A percentile compares a stretch with the other conserved stretches of the same genome.
These are phyloP conservation scores for Neltuma alba DNA, from an alignment of 306 rosid genomes.

Conservation along the genomic window DNA sequence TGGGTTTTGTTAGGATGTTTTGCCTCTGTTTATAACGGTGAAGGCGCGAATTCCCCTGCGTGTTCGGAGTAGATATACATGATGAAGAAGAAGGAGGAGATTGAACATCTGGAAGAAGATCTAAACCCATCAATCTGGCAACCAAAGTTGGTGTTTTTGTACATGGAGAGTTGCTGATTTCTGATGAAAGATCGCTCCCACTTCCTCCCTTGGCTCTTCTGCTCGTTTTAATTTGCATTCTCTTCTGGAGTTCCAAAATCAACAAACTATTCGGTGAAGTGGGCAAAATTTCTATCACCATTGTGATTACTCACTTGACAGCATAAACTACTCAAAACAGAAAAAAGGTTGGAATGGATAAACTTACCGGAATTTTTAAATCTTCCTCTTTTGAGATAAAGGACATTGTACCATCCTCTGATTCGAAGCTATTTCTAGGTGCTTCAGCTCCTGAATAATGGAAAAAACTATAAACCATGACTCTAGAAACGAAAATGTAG, in stretches of 20 bases:
- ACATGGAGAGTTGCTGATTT: constrained; percentile 69
- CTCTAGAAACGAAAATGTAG: neutral
- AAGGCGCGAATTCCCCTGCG: constrained; percentile 29
- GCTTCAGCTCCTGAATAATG: constrained; percentile 66
- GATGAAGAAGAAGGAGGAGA: constrained; percentile 51
- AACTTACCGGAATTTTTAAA: constrained; percentile 75
- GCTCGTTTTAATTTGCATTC: constrained; percentile 69
- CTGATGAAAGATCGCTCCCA: constrained; percentile 54
- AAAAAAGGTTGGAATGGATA: neutral
- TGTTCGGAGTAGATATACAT: constrained; percentile 46
- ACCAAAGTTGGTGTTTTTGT: constrained; percentile 90
- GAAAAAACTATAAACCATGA: constrained; percentile 30
- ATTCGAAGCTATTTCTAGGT: constrained; percentile 87
- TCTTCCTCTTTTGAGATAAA: constrained; percentile 52
- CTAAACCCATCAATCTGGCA: constrained; percentile 96
- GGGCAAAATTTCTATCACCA: constrained; percentile 22
- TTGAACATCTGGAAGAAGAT: constrained; percentile 77
- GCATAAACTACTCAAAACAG: constrained; percentile 9
- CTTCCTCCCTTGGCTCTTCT: constrained; percentile 36
- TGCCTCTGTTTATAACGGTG: constrained; percentile 33
- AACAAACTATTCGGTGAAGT: constrained; percentile 13
- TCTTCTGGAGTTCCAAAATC: constrained; percentile 56
- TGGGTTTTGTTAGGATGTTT: constrained; percentile 44
- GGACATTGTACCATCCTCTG: constrained; percentile 59
- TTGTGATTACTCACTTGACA: constrained; percentile 33